Base-by-base conservation (phyloP, 2,329 filamentous ascomycete species). In the Aspergillus sclerotialis region DNA sequence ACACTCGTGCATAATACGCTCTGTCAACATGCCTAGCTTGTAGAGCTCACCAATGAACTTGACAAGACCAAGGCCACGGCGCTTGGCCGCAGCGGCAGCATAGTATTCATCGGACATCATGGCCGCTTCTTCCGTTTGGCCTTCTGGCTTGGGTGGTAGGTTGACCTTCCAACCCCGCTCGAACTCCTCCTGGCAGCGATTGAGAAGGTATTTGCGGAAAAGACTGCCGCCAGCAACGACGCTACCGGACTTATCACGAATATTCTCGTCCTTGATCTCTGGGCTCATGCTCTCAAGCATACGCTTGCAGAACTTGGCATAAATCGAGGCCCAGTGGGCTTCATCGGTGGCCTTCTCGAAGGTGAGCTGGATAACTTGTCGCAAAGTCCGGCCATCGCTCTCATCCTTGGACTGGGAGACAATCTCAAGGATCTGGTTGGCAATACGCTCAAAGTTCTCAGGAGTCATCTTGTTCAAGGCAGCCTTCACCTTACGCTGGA, bases 401-500 rank as follows among this genome's bases (percentile, higher is more conserved):
- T 98, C 92, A 51, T 94, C 84, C 75, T 94, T 94, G 35, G 90
- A 96, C 61, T 98, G 92, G 14, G 79, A 84, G 17, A 90, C 88
- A 59, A 98, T 98, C 35, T 80, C 74, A 18, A 98, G 75, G 43
- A 98, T 94, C 62, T 95, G 88, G 43, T 89, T 84, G 5, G 92
- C 79, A 49, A 98, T 94, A 68, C 82, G 88, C 60, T 94, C 89
- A 53, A 98, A 98, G 59, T 96, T 98, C 68, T 98, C 92, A 0
- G 92, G 92, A 0, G 92, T 96, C 92, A 98, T 96, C 82, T 98
- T 98, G 80, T 98, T 98, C 53, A 98, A 72, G 42, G 85, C 85
- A 45, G 88, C 84, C 80, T 98, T 98, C 61, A 98, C 92, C 80
- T 98, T 98, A 50, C 90, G 82, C 70, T 98, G 92, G 38, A 98